These are phyloP conservation scores for Pichia californica DNA, from an alignment of 805 yeast genomes.

Conservation along the genomic window DNA sequence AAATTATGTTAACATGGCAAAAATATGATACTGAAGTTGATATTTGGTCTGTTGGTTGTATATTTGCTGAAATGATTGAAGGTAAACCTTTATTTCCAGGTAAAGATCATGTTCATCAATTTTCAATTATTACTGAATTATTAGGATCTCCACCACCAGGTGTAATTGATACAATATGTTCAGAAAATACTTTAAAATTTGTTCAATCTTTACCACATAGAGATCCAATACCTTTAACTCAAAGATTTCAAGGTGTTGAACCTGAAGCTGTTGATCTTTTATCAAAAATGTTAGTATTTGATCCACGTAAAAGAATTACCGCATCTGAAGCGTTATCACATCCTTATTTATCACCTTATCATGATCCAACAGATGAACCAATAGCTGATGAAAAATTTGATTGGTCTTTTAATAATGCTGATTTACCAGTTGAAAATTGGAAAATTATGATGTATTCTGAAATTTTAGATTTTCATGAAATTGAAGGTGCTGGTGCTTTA, in stretches of 20 bases:
- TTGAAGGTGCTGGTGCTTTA: conserved; percentile 40
- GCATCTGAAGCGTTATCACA: conserved; percentile 88
- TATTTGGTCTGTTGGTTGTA: conserved; percentile 78
- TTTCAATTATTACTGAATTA: conserved; percentile 91
- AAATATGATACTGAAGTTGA: conserved; percentile 74
- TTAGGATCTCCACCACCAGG: conserved; percentile 92
- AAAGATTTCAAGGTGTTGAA: conserved; percentile 72
- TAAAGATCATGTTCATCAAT: conserved; percentile 96
- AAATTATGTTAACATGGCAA: conserved; percentile 68
- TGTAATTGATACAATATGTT: conserved; percentile 92
- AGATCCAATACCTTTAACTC: conserved; percentile 83
- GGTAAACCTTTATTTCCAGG: conserved; percentile 71
- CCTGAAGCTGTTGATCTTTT: conserved; percentile 84
- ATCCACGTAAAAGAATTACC: conserved; percentile 88
- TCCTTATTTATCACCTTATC: conserved; percentile 90
- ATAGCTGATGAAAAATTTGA: conserved; percentile 88
- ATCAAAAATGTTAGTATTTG: conserved; percentile 87
- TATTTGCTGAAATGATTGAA: conserved; percentile 60
- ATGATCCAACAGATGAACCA: conserved; percentile 97
- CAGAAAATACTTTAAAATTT: conserved; percentile 89
- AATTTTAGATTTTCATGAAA: conserved; percentile 91
- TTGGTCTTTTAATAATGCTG: conserved; percentile 98
- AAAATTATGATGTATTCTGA: conserved; percentile 98
- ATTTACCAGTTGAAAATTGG: conserved; percentile 96
- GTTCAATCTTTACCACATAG: conserved; percentile 90